Base-by-base conservation (phyloP, 2,329 filamentous ascomycete genomes). In the Clonostachys chloroleuca region DNA sequence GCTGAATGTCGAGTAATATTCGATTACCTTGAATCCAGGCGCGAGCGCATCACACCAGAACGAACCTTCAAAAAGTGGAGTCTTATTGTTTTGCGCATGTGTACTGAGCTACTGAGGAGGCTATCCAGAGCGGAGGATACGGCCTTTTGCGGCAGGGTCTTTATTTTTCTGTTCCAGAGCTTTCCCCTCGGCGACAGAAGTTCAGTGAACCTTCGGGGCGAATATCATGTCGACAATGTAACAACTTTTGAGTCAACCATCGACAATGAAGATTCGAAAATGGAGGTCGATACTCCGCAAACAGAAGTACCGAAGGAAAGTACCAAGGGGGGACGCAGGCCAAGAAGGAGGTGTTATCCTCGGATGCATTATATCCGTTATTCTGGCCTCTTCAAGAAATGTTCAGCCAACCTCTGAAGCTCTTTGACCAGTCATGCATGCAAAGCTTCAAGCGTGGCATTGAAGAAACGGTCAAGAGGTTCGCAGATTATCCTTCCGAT, bases 81-180 rank as follows among this genome's bases (percentile, higher is more conserved):
- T 49, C 72, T 97, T 40, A 84, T 95, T 48, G 94, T 97, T 54
- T 72, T 99, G n/a, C 81, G 94, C 59, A 88, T 87, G 50, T 99
- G 94, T 69, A 99, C 97, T 65, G 94, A 97, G 68, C 76, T 99
- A 14, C 75, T 99, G n/a, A 84, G 92, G 35, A 81, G 94, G 42
- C 77, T 99, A 3, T 97, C 94, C n/a, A 83, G 94, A 48, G 92
- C 94, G 5, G 92, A 97, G 64, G 94, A 99, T 65, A 95, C 94
- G 0, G 91, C 95, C 1, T 99, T 99, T 63, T 99, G 94, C 60
- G 94, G 94, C 14, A 82, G 94, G 37, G 94, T 99, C 24, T 97
- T 97, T 66, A 96, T 99, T 53, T 99, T 96, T 66, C 82, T 99
- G 62, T 99, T 97, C 66, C 94, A 99, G 65, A 95, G 91, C 64